Base-by-base conservation (phyloP, 1,284 basidiomycete genomes). In the Caloboletus firmus region DNA sequence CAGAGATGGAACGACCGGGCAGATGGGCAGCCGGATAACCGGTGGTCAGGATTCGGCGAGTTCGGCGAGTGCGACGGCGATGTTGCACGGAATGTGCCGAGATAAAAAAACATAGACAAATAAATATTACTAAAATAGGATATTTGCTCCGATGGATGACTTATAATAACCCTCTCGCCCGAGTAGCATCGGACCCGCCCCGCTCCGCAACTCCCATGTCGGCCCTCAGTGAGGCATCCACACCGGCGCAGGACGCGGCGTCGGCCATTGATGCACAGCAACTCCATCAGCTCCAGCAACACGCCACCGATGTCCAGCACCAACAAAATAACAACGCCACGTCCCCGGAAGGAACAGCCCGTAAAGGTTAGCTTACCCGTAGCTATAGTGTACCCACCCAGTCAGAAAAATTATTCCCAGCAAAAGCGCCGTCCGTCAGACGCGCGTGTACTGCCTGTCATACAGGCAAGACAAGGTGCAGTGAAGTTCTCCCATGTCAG, bases 361-460 rank as follows among this genome's bases (percentile, higher is more conserved):
- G 66, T 52, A 68, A 68, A 70, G 68, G 66, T 70, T 56, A 59
- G 68, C 56, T 60, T 57, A 52, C 41, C 37, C 50, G 53, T 72
- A 55, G 62, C 60, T 51, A 48, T 49, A 49, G 48, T 50, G 43
- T 54, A 43, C 46, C 17, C 45, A 17, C 50, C 28, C 48, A 42
- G 47, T 50, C 60, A 54, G 55, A 47, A 35, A 53, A 28, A 49
- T 59, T n/a, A 45, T 59, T 42, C 52, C 56, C 65, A 88, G 87
- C 85, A 57, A 89, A 89, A 72, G 85, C 83, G 44, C 87, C 87
- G 42, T 89, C 87, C 40, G 87, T 89, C 48, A 81, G 87, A 59
- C 78, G 87, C 59, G 87, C 87, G 0, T 89, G 87, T 60, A 80
- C 82, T 43, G 84, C 87, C n/a, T 90, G 87, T 72, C 88, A 90